Conservation (phyloP, 441 rosid genomes). For the Bocquillonia castaneifolia region DNA sequence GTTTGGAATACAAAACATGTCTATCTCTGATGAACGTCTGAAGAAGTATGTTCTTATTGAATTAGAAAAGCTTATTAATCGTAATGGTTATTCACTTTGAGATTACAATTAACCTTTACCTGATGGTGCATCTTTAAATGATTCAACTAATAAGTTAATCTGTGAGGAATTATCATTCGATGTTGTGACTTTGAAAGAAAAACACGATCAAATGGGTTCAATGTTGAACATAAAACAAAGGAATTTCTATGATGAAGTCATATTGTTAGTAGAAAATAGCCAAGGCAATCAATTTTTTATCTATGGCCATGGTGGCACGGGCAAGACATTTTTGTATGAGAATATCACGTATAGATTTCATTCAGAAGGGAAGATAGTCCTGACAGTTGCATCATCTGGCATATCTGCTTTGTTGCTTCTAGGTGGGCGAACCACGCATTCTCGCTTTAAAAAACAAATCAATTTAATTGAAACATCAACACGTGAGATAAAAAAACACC, state of each 20-base stretch:
- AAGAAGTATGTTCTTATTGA: not conserved
- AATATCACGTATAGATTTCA: not conserved
- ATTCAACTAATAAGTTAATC: not conserved
- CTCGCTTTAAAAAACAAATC: not conserved
- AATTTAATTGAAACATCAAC: not conserved
- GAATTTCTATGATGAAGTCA: not conserved
- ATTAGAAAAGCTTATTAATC: not conserved
- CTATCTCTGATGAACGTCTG: not conserved
- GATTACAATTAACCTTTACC: not conserved
- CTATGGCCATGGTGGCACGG: not conserved
- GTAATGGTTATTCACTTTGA: not conserved
- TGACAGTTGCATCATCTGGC: not conserved
- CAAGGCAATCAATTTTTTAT: not conserved
- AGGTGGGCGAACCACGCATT: not conserved
- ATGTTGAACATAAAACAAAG: not conserved
- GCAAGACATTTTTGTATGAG: not conserved
- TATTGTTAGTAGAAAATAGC: accelerated
- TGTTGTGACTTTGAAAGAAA: too few species aligned
- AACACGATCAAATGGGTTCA: not conserved
- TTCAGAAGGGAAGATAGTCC: not conserved
- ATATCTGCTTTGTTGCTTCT: not conserved
- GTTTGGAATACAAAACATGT: not conserved
- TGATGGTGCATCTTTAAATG: accelerated
- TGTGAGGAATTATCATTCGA: not conserved
- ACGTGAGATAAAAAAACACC: not conserved